Conservation (phyloP, 768 basidiomycete genomes). For the Saitozyma podzolica region DNA sequence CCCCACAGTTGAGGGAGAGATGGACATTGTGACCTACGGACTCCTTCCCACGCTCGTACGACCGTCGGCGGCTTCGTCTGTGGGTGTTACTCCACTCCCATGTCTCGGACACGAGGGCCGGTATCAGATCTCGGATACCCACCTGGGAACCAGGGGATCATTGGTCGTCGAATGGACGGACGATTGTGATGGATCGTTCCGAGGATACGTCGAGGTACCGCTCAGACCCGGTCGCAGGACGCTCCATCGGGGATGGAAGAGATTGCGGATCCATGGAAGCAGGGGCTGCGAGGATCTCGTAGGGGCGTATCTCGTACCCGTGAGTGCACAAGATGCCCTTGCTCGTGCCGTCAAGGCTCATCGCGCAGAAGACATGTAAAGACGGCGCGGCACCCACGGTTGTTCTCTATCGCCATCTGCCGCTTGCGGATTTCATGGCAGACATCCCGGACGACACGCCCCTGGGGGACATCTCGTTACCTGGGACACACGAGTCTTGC, state of each 20-base stretch:
- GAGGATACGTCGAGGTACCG: not conserved
- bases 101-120: too few species aligned
- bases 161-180: too few species aligned
- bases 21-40: too few species aligned
- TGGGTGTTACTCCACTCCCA: too few species aligned
- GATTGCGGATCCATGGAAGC: not conserved
- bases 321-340: not conserved
- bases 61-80: too few species aligned
- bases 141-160: too few species aligned
- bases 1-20: too few species aligned
- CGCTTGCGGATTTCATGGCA: slow-evolving; percentile 41
- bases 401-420: slow-evolving; percentile 10
- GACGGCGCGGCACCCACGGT: not conserved
- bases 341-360: too few species aligned
- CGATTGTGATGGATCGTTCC: not conserved
- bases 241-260: slow-evolving; percentile 1
- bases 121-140: too few species aligned
- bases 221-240: not conserved
- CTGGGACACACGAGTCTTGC: slow-evolving; percentile 59
- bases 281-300: not conserved
- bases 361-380: not conserved
- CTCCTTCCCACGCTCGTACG: too few species aligned
- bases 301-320: not conserved
- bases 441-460: slow-evolving; percentile 67
- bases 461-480: slow-evolving; percentile 73